Evolutionary conservation across 345 rosid genomes (phyloP).

Genomic region (Hevea brasiliensis): DNA sequence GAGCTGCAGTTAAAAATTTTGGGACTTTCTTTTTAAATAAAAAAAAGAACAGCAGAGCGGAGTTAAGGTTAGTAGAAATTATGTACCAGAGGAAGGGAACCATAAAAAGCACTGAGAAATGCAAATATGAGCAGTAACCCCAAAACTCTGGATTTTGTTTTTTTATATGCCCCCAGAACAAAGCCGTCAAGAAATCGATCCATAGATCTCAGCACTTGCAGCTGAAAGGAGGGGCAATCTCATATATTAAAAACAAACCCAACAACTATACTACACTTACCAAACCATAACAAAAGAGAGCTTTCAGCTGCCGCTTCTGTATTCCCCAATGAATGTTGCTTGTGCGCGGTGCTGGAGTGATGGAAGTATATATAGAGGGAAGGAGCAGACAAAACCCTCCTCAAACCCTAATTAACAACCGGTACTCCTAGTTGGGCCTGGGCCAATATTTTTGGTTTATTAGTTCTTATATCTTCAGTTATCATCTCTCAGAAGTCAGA

Average conservation of each 20-base stretch:
- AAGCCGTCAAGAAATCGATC: conserved; percentile 58
- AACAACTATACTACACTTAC: neutral
- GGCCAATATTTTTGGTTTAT: neutral
- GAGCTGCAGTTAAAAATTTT: too few relatives aligned
- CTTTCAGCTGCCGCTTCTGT: too few relatives aligned
- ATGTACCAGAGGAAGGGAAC: conserved; percentile 42
- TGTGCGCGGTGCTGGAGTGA: too few relatives aligned
- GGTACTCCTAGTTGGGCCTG: neutral
- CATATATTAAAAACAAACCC: neutral
- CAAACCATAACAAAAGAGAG: too few relatives aligned
- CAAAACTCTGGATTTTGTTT: conserved; percentile 19
- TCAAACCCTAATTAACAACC: neutral
- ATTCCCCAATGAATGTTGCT: too few relatives aligned
- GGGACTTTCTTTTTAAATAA: too few relatives aligned
- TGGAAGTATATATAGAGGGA: too few relatives aligned
- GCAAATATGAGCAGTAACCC: conserved; percentile 22
- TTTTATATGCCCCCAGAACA: conserved; percentile 64
- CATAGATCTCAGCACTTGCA: conserved; percentile 43
- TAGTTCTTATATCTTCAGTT: too few relatives aligned
- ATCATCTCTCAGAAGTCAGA: too few relatives aligned
- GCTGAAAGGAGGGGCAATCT: conserved; percentile 63
- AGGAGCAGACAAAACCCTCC: neutral
- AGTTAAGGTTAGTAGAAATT: neutral
- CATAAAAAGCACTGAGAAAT: conserved; percentile 28
- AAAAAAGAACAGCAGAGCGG: too few relatives aligned